Evolutionary conservation across 140 eudicot genomes (phyloP), one percentile per base, ranked within the genome.

Genomic region (Ambrosia hybrid): DNA sequence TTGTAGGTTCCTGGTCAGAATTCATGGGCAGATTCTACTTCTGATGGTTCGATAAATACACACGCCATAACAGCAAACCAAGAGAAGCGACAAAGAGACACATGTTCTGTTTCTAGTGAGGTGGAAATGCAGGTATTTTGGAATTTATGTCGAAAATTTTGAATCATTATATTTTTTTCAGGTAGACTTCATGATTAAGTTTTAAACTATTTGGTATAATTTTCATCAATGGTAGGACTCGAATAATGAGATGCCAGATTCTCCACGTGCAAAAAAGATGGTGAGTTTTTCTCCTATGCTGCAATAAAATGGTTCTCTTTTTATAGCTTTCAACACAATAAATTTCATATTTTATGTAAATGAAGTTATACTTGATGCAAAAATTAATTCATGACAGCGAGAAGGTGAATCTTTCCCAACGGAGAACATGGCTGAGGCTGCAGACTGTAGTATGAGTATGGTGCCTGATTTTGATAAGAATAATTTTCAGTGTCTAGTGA

Each of bases 21-120:
- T 72, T 75, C 73, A n/a, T 93, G 98, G 98, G 83, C 83, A 10
- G 87, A 90, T 71, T 73, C 76, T 34, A 64, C 85, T 51, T 68
- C 67, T 60, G 92, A 84, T 33, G 76, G 53, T 33, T 34, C 64
- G 65, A 26, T n/a, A 26, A 78, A 16, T 57, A 76, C 76, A 5
- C 38, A 17, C 56, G 65, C 64, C 63, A 51, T 63, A 34, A 79
- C 87, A 9, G 79, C 86, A 12, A 84, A 75, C 48, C 77, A 89
- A 82, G 96, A 90, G 75, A 93, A 93, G 85, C 96, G 98, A 49
- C 82, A 16, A 13, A 85, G 98, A 78, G 97, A 87, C 9, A 75
- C 81, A 52, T 81, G 48, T 60, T 74, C 83, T 77, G 78, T 68
- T 37, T 79, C 72, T 73, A 71, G 17, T 57, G 87, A 82, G 36